These are phyloP conservation scores for Cystobasidium tubakii DNA, from an alignment of 768 basidiomycete genomes.

Conservation along the genomic window DNA sequence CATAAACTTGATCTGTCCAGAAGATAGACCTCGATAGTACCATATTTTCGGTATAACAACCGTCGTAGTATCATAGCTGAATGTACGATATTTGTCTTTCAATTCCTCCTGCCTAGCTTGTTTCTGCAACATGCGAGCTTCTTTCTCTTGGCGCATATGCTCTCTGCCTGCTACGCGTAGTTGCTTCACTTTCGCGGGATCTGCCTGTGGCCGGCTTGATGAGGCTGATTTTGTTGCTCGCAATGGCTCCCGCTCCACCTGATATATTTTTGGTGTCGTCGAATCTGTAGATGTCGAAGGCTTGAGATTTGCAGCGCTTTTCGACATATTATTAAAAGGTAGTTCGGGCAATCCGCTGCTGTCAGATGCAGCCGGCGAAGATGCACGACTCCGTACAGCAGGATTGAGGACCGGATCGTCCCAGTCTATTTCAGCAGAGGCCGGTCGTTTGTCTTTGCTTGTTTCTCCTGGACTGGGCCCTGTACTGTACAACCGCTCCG, in stretches of 20 bases:
- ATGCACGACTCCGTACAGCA: not conserved
- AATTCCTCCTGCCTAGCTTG: not conserved
- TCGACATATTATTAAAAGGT: not conserved
- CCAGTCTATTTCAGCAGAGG: not conserved
- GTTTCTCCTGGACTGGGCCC: not conserved
- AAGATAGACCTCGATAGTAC: slow-evolving; percentile 1
- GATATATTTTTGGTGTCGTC: not conserved
- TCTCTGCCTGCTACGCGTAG: not conserved
- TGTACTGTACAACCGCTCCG: not conserved
- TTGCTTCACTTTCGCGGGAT: slow-evolving; percentile 2
- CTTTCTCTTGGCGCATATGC: not conserved
- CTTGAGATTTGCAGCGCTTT: not conserved
- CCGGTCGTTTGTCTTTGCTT: not conserved
- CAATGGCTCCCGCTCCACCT: not conserved
- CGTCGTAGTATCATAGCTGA: slow-evolving; percentile 24
- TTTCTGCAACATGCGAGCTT: not conserved
- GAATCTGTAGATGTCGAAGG: not conserved
- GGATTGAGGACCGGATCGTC: slow-evolving; percentile 16
- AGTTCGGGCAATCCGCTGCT: slow-evolving; percentile 11
- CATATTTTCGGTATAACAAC: slow-evolving; percentile 5
- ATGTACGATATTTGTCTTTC: not conserved
- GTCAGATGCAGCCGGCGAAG: not conserved
- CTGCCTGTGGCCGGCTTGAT: not conserved
- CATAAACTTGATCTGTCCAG: not conserved
- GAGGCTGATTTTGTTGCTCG: not conserved